phyloP scores from a whole-genome alignment of 331 rosid genomes.

The Ulmus americana region DNA sequence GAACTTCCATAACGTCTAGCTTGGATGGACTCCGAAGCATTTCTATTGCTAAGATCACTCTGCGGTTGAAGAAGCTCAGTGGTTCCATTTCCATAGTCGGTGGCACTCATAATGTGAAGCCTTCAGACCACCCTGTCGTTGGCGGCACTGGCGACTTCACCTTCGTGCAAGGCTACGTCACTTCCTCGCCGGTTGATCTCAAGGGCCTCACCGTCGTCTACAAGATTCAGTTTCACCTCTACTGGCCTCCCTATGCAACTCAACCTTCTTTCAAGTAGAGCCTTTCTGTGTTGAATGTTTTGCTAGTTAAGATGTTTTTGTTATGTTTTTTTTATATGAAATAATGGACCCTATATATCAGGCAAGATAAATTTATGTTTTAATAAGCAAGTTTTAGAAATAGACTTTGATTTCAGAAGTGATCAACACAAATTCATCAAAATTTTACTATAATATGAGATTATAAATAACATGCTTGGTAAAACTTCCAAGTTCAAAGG shows the following conservation, averaged over 20 bases:
- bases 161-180: constrained; percentile 67
- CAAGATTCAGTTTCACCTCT: constrained; percentile 60
- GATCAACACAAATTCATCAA: too few species aligned
- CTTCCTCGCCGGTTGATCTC: constrained; percentile 50
- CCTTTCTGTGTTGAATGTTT: neutral
- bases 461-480: too few species aligned
- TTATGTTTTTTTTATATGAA: neutral
- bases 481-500: too few species aligned
- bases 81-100: constrained; percentile 68
- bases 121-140: constrained; percentile 52
- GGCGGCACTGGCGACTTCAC: constrained; percentile 75
- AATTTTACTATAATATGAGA: too few species aligned
- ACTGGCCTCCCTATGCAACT: constrained; percentile 75
- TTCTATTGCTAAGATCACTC: constrained; percentile 51
- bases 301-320: neutral
- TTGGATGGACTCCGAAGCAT: constrained; percentile 61
- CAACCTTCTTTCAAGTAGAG: constrained; percentile 17
- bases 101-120: constrained; percentile 42
- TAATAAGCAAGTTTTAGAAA: too few species aligned
- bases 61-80: constrained; percentile 38
- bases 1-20: constrained; percentile 57
- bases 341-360: too few species aligned
- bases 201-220: constrained; percentile 42
- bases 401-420: too few species aligned
- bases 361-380: too few species aligned